Percentiles rank a stretch among this genome's conserved stretches.
Conservation (phyloP, 228 moss, liverwort and hornwort genomes). For the Sphagnum fallax region DNA sequence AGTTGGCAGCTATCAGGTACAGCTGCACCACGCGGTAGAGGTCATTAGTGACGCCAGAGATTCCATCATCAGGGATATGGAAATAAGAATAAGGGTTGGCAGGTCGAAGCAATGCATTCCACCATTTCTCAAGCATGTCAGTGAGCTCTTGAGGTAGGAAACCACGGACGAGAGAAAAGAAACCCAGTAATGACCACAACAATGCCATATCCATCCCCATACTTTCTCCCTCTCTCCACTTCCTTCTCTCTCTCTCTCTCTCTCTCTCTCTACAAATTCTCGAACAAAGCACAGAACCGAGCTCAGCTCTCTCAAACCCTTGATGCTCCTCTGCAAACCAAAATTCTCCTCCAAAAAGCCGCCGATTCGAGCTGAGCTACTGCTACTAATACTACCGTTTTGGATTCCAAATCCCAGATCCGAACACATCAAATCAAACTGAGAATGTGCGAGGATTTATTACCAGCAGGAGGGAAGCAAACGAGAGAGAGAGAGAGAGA, state of each 20-base stretch:
- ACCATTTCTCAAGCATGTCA: slow-evolving; percentile 2
- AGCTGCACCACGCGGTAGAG: slow-evolving; percentile 22
- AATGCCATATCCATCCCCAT: slow-evolving; percentile 10
- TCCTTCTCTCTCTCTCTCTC: not conserved
- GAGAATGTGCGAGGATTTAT: no score
- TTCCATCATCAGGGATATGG: slow-evolving; percentile 18
- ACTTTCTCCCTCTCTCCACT: not conserved
- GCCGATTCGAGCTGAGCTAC: no score
- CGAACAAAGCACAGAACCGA: no score
- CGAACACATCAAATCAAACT: no score
- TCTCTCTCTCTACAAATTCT: not conserved
- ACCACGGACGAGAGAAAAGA: slow-evolving; percentile 13
- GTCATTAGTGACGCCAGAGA: slow-evolving; percentile 11
- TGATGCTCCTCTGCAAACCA: no score
- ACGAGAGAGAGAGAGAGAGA: no score
- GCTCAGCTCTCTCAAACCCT: no score
- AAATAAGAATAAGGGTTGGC: slow-evolving; percentile 14
- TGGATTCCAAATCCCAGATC: no score
- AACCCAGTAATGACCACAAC: slow-evolving; percentile 24
- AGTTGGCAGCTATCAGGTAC: slow-evolving; percentile 17
- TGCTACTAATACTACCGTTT: no score
- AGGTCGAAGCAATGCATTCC: slow-evolving; percentile 10
- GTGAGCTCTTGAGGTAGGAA: slow-evolving; percentile 16
- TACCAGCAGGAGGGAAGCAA: no score
- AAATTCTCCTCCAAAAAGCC: no score